Percentiles rank a stretch among this genome's conserved stretches.
Conservation (phyloP, 768 basidiomycete species). For the Termitomyces eurrhizus region DNA sequence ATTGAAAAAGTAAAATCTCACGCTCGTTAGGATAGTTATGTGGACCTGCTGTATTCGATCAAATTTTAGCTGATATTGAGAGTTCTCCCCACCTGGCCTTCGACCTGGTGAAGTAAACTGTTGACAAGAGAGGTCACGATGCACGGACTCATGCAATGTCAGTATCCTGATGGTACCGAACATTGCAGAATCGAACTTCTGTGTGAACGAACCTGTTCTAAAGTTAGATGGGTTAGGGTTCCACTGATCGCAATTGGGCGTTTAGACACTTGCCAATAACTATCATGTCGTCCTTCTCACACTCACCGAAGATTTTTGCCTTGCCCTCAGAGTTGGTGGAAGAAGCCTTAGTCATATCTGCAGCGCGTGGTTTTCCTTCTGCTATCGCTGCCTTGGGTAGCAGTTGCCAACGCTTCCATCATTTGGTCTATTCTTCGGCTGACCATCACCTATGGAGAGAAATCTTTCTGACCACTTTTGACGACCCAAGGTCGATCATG, state of each 20-base stretch:
- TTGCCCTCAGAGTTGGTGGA: constrained; percentile 19
- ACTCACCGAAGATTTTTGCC: constrained; percentile 11
- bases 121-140: too few species aligned
- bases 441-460: constrained; percentile 39
- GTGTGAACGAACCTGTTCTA: too few species aligned
- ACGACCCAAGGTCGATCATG: constrained; percentile 38
- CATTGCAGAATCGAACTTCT: too few species aligned
- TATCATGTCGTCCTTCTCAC: constrained; percentile 7
- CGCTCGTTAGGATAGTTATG: not conserved
- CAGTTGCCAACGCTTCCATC: constrained; percentile 16
- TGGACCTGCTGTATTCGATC: not conserved
- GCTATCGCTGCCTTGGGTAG: constrained; percentile 14
- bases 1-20: not conserved
- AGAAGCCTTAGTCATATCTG: constrained; percentile 13
- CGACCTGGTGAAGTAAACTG: not conserved
- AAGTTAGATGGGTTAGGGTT: not conserved
- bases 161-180: too few species aligned
- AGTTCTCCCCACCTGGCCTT: not conserved
- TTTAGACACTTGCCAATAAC: not conserved
- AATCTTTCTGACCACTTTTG: constrained; percentile 45
- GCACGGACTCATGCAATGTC: too few species aligned
- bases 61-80: too few species aligned
- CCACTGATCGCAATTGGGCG: not conserved
- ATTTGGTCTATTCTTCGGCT: constrained; percentile 9
- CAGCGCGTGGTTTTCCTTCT: constrained; percentile 12